Evolutionary conservation across 1,284 basidiomycete genomes (phyloP).

Genomic region (Naganishia sp.): DNA sequence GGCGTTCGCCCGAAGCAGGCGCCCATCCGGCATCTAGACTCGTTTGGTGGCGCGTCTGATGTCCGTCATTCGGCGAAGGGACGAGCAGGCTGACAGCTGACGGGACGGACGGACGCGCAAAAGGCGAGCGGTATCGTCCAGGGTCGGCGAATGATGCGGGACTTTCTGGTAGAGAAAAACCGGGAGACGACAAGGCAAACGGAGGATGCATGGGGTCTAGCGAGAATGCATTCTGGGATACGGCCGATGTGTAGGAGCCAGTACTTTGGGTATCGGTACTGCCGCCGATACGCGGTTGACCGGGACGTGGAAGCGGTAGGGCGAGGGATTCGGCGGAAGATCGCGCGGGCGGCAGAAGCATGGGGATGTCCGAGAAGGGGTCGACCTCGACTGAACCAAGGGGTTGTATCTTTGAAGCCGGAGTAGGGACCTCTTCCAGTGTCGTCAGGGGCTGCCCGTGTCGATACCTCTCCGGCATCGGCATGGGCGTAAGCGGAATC

Average conservation of each 20-base stretch:
- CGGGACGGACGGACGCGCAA: conserved; percentile 1
- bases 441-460: conserved; percentile 51
- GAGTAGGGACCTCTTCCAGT: conserved; percentile 45
- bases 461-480: conserved; percentile 41
- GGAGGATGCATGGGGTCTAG: conserved; percentile 7
- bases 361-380: conserved; percentile 18
- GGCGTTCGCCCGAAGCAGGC: conserved; percentile 3
- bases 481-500: conserved; percentile 10
- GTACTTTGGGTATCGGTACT: not conserved
- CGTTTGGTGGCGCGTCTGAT: not conserved
- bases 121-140: conserved; percentile 3
- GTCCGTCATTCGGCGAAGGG: not conserved
- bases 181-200: conserved; percentile 10
- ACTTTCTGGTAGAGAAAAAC: conserved; percentile 25
- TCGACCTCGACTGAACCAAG: not conserved
- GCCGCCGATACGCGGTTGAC: not conserved
- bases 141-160: conserved; percentile 18
- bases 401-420: not conserved
- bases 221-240: conserved; percentile 16
- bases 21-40: not conserved
- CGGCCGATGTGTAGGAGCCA: conserved; percentile 11
- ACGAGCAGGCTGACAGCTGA: conserved; percentile 22
- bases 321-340: conserved; percentile 24
- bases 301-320: conserved; percentile 8
- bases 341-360: conserved; percentile 6